Evolutionary conservation across 257 asterid genomes (phyloP).

Genomic region (Scutellaria barbata): DNA sequence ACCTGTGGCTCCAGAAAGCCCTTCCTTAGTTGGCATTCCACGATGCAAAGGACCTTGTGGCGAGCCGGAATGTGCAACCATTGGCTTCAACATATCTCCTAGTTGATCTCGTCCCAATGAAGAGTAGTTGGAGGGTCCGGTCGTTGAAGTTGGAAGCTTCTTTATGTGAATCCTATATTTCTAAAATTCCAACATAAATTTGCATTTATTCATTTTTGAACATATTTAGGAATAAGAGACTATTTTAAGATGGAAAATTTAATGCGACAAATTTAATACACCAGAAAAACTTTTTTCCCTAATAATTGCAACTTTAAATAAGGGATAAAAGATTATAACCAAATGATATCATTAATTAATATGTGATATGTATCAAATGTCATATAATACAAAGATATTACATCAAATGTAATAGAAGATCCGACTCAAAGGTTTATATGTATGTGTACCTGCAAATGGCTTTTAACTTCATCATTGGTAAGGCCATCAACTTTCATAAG

Average conservation of each 20-base stretch:
- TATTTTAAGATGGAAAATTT: not conserved
- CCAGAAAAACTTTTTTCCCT: too few relatives aligned
- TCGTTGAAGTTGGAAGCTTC: constrained; percentile 31
- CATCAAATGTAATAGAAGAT: too few relatives aligned
- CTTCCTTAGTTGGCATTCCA: constrained; percentile 35
- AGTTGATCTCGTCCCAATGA: constrained; percentile 16
- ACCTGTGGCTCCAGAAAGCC: constrained; percentile 31
- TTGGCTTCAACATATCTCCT: constrained; percentile 12
- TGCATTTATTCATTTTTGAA: not conserved
- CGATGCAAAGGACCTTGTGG: constrained; percentile 56
- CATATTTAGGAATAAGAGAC: not conserved
- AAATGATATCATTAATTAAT: too few relatives aligned
- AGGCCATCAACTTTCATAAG: constrained; percentile 57
- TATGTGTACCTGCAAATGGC: constrained; percentile 54
- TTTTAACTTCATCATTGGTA: constrained; percentile 60
- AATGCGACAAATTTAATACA: not conserved
- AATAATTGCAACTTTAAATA: too few relatives aligned
- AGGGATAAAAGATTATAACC: too few relatives aligned
- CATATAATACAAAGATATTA: too few relatives aligned
- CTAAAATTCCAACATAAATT: constrained; percentile 35
- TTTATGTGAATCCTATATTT: constrained; percentile 67
- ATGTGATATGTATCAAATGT: too few relatives aligned
- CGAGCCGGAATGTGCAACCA: constrained; percentile 37
- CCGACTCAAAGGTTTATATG: too few relatives aligned
- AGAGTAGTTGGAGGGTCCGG: constrained; percentile 13